Percentiles rank a stretch among this genome's conserved stretches.
phyloP scores from a whole-genome alignment of 805 yeast species.

The Lipomyces yamanashiensis region DNA sequence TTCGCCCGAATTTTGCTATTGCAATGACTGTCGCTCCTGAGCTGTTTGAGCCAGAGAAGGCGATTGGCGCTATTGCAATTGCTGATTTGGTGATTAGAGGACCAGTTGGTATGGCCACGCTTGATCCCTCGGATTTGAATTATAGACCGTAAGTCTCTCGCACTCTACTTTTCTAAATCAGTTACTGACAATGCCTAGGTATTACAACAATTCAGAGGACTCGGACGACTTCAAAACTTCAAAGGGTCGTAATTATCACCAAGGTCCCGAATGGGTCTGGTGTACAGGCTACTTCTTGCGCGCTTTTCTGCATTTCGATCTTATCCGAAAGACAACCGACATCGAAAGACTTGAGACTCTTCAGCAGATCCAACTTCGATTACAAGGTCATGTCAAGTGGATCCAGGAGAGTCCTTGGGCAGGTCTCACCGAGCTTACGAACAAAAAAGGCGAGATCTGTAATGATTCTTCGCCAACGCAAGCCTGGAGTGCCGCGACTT shows the following conservation, averaged over 20 bases:
- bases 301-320: slow-evolving; percentile 66
- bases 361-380: slow-evolving; percentile 62
- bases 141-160: slow-evolving; percentile 64
- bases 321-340: slow-evolving; percentile 46
- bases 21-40: slow-evolving; percentile 97
- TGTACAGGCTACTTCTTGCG: slow-evolving; percentile 83
- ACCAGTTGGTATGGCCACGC: slow-evolving; percentile 86
- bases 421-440: slow-evolving; percentile 89
- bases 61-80: slow-evolving; percentile 63
- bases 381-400: slow-evolving; percentile 71
- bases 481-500: slow-evolving; percentile 92
- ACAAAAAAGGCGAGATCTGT: slow-evolving; percentile 82
- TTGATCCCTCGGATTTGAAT: slow-evolving; percentile 91
- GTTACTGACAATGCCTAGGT: slow-evolving; percentile 37
- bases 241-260: slow-evolving; percentile 95
- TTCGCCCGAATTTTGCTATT: slow-evolving; percentile 89
- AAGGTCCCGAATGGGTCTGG: slow-evolving; percentile 99
- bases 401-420: slow-evolving; percentile 83
- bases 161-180: background rate
- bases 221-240: slow-evolving; percentile 87
- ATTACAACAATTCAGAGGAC: slow-evolving; percentile 81
- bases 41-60: slow-evolving; percentile 66
- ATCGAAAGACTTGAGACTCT: slow-evolving; percentile 58
- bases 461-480: slow-evolving; percentile 91
- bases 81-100: slow-evolving; percentile 83